Conservation (phyloP, 176 grass and related monocot genomes). For the Triticum turgidum region DNA sequence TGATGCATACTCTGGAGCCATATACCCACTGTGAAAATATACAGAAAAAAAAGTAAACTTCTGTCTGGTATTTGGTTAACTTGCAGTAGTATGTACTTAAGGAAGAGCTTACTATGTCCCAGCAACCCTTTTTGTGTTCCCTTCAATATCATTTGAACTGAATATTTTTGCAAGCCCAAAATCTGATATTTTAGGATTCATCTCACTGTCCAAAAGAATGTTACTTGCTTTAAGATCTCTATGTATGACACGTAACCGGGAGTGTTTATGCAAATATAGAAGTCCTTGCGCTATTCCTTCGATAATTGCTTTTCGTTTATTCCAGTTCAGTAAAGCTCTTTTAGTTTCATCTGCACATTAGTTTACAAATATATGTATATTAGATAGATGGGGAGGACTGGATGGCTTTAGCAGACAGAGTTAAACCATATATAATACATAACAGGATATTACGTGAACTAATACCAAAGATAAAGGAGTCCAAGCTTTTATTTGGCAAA, state of each 20-base stretch:
- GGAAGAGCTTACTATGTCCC: background rate
- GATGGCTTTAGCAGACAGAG: background rate
- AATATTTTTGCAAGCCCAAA: background rate
- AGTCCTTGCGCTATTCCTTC: background rate
- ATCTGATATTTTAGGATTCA: background rate
- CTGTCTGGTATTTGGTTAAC: background rate
- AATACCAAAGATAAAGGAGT: background rate
- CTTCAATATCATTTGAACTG: background rate
- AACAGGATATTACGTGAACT: background rate
- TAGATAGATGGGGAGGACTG: background rate
- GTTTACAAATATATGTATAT: background rate
- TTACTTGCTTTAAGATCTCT: constrained; percentile 1
- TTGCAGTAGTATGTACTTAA: background rate
- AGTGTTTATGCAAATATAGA: background rate
- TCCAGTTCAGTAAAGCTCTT: background rate
- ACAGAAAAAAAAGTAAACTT: background rate
- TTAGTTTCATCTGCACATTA: background rate
- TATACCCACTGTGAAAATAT: background rate
- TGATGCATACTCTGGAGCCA: background rate
- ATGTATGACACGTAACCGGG: background rate
- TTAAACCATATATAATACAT: background rate
- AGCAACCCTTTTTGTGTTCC: background rate
- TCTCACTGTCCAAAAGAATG: background rate
- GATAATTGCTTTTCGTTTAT: background rate
- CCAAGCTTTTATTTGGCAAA: background rate